Percentiles rank a stretch among this genome's conserved stretches.
phyloP scores from a whole-genome alignment of 768 basidiomycete species.

The Multifurca ochricompacta region DNA sequence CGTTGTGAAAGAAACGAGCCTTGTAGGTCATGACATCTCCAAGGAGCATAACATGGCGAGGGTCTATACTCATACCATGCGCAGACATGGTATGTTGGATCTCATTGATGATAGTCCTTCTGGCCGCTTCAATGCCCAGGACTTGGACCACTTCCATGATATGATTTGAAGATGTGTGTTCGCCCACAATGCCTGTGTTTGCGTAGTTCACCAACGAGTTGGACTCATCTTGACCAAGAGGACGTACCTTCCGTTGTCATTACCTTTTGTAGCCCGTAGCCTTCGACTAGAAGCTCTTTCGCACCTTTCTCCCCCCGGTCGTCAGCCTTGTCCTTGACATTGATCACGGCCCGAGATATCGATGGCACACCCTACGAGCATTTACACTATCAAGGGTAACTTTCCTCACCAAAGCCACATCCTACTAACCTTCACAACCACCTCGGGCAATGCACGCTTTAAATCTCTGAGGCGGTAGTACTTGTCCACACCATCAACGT shows the following conservation, averaged over 20 bases:
- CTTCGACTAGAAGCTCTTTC: constrained; percentile 92
- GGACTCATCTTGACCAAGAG: background rate
- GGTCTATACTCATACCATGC: constrained; percentile 98
- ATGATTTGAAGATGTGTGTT: constrained; percentile 91
- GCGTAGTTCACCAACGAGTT: background rate
- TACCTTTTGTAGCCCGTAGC: constrained; percentile 92
- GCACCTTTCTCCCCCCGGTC: constrained; percentile 73
- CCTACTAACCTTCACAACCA: constrained; percentile 78
- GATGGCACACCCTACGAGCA: constrained; percentile 65
- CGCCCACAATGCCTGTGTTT: constrained; percentile 75
- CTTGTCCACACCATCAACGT: constrained; percentile 70
- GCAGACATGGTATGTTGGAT: constrained; percentile 96
- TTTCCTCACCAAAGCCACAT: background rate
- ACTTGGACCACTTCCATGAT: constrained; percentile 94
- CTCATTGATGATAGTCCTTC: constrained; percentile 90
- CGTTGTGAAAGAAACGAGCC: constrained; percentile 34
- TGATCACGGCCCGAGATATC: constrained; percentile 90
- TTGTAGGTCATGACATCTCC: constrained; percentile 99
- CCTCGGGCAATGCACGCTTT: constrained; percentile 72
- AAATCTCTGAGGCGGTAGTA: constrained; percentile 80
- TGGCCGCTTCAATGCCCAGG: constrained; percentile 96
- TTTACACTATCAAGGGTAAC: background rate
- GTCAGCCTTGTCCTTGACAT: constrained; percentile 86
- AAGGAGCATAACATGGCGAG: constrained; percentile 95
- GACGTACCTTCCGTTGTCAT: constrained; percentile 89